Base-by-base conservation (phyloP, 2,329 filamentous ascomycete genomes). In the Alternaria novae-zelandiae region DNA sequence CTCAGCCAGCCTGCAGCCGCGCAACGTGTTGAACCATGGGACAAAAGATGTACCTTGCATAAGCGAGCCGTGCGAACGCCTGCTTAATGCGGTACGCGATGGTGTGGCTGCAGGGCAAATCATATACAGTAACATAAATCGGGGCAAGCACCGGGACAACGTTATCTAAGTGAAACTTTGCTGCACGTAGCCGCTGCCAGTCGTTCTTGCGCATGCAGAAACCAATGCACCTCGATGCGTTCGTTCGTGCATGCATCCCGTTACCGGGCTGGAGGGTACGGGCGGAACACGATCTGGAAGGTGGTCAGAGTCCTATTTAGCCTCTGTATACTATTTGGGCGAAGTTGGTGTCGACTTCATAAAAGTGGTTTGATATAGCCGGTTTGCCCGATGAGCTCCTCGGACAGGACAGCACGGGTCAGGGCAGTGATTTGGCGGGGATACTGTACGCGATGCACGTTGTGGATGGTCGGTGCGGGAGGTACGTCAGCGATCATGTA, bases 11-110 rank as follows among this genome's bases (percentile, higher is more conserved):
- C 20, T 26, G 6, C n/a, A 17, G 26, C 26, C 15, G 9, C 46
- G 12, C 45, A 46, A 57, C 58, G 17, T 36, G 46, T 45, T 54
- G 44, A 54, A 44, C 53, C 36, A 44, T 21, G 36, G 53, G 7
- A 58, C 46, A 32, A 46, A 28, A 21, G 28, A 41, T n/a, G 59
- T 54, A 51, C 62, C 62, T 61, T 61, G 62, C 62, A 65, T 65
- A 58, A 65, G 58, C 62, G 57, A 61, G 44, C 45, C 44, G 50
- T 54, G 28, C 30, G 49, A 53, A 41, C 28, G 2, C 13, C 20
- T 41, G 41, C 21, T 44, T 15, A 15, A 10, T 43, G 23, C 36
- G 36, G 20, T 53, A 53, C 49, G 13, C 30, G 49, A 53, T 36
- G n/a, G 30, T 23, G 21, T 28, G 41, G 53, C 53, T 44, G 53